These are phyloP conservation scores for Aechmea fasciata DNA, from an alignment of 176 grass and related monocot species.

Conservation along the genomic window DNA sequence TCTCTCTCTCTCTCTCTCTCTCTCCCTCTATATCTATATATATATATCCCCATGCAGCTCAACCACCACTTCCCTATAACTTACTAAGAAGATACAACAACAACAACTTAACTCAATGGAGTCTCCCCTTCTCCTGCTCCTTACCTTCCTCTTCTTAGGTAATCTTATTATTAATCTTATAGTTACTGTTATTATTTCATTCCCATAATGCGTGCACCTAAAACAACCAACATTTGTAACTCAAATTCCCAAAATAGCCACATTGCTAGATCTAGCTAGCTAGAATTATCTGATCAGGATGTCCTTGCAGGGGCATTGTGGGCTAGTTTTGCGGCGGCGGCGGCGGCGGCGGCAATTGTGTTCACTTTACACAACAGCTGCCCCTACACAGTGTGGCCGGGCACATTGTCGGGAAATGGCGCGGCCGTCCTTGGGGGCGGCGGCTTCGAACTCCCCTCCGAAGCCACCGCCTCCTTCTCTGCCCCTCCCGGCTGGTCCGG, in stretches of 20 bases:
- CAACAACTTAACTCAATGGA: neutral
- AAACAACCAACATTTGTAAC: too few species aligned
- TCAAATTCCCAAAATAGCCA: too few species aligned
- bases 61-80: neutral
- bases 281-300: neutral
- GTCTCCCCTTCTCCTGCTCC: neutral
- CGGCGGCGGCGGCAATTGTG: conserved; percentile 29
- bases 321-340: neutral
- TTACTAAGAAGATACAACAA: too few species aligned
- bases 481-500: conserved; percentile 57
- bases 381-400: conserved; percentile 49
- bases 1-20: neutral
- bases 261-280: too few species aligned
- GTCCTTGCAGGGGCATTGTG: neutral
- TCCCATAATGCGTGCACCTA: too few species aligned
- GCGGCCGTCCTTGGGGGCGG: conserved; percentile 39
- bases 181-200: too few species aligned
- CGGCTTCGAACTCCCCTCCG: conserved; percentile 50
- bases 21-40: too few species aligned
- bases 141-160: neutral
- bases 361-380: conserved; percentile 84
- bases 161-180: neutral
- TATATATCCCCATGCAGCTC: neutral
- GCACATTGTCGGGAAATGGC: conserved; percentile 61
- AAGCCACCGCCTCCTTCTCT: conserved; percentile 42